These are phyloP conservation scores for Hygrophoropsis aurantiaca DNA, from an alignment of 768 basidiomycete genomes.

Conservation along the genomic window DNA sequence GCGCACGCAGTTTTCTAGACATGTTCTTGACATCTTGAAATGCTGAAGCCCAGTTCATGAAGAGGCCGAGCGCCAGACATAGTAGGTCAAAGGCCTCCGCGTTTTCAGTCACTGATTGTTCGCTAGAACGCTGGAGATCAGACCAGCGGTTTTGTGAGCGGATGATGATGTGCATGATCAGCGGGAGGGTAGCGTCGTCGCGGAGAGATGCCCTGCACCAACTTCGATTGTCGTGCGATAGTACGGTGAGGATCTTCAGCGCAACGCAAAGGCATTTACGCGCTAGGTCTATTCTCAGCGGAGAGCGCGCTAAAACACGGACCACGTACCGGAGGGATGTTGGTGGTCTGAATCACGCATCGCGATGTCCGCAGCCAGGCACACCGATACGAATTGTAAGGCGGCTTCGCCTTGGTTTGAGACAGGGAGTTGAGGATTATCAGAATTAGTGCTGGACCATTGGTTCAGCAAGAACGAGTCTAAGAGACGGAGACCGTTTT, in stretches of 20 bases:
- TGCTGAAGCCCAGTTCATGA: conserved; percentile 74
- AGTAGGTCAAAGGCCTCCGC: conserved; percentile 62
- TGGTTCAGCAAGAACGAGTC: conserved; percentile 63
- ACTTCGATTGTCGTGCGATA: conserved; percentile 59
- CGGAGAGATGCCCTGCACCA: conserved; percentile 59
- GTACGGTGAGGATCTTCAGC: conserved; percentile 67
- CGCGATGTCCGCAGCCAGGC: conserved; percentile 46
- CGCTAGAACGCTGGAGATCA: conserved; percentile 10
- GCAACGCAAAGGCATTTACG: conserved; percentile 53
- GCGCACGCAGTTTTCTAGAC: conserved; percentile 52
- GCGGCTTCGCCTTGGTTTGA: conserved; percentile 42
- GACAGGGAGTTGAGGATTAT: conserved; percentile 24
- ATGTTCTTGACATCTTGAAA: conserved; percentile 47
- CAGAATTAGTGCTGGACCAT: conserved; percentile 37
- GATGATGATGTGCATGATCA: conserved; percentile 48
- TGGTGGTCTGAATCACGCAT: conserved; percentile 14
- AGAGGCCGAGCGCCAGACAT: conserved; percentile 71
- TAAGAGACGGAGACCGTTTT: conserved; percentile 57
- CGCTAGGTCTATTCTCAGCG: conserved; percentile 21
- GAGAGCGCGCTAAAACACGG: not conserved
- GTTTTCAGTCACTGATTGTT: conserved; percentile 11
- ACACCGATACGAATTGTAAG: conserved; percentile 50
- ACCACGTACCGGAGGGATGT: conserved; percentile 5
- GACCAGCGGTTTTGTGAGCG: conserved; percentile 33
- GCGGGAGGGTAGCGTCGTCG: conserved; percentile 45